Base-by-base conservation (phyloP, 179 eudicot species). In the Carnegiea gigantea region DNA sequence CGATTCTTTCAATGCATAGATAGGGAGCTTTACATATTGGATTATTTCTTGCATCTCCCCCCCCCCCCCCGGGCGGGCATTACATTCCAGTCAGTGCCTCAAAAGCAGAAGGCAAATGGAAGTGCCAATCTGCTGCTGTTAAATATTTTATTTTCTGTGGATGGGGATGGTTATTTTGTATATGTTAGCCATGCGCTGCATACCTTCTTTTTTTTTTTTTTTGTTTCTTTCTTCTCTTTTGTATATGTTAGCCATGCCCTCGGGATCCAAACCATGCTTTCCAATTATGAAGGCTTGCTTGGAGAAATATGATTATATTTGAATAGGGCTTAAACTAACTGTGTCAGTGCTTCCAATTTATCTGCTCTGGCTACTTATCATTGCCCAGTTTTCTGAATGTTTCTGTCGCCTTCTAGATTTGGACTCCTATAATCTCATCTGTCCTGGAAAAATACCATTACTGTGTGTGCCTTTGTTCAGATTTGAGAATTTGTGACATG, bases 401-500 rank as follows among this genome's bases (percentile, higher is more conserved):
- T 14, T 15, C 24, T 28, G 4, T 53, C 49, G 14, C 24, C 49
- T 48, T 65, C 14, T 3, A 81, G 13, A 38, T 43, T 51, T 40
- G 9, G 60, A 33, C 28, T 70, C 59, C 71, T 77, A 13, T 4
- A 13, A 43, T 73, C 7, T 78, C 30, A 15, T 73, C 65, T 49
- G 23, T 53, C 15, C 4, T 51, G 57, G 57, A 12, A 51, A 51
- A 51, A 17, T 26, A 81, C n/a, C n/a, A 57, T 57, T 57, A 15
- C n/a, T 15, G 15, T 20, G n/a, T 6, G 62, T 57, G 4, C n/a
- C 13, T 48, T 10, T 15, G n/a, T 57, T 57, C n/a, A 15, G 62
- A 44, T 54, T 30, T 62, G 74, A 21, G 59, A 76, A 36, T 36
- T 36, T 30, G 46, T 71, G 75, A 44, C 78, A 17, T 80, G 73